phyloP scores from a whole-genome alignment of 768 basidiomycete species.

The Termitomyces sp. region DNA sequence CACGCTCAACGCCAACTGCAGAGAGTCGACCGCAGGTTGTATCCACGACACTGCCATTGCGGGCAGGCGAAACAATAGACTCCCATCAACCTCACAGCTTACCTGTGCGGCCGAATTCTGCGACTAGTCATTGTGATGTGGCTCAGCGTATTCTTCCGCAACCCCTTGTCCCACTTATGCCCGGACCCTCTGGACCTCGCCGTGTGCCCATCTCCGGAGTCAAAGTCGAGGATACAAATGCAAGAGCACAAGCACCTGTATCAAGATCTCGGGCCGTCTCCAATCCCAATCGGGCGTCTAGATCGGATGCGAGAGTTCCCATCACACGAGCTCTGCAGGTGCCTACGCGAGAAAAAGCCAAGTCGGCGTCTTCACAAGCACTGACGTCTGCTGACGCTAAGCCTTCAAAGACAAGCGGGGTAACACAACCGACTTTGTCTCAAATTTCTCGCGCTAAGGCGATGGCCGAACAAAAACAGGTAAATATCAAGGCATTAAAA shows the following conservation, averaged over 20 bases:
- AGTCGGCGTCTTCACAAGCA: background rate
- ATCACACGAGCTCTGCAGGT: background rate
- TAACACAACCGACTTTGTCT: slow-evolving; percentile 22
- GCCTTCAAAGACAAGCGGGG: slow-evolving; percentile 7
- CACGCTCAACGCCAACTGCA: slow-evolving; percentile 12
- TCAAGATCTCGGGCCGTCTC: slow-evolving; percentile 5
- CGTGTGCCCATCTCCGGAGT: slow-evolving; percentile 7
- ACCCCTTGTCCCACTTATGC: background rate
- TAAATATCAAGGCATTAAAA: slow-evolving; percentile 4
- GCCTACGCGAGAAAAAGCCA: slow-evolving; percentile 1
- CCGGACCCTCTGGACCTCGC: slow-evolving; percentile 10
- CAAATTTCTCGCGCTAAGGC: slow-evolving; percentile 21
- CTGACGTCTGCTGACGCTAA: background rate
- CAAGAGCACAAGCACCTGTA: background rate
- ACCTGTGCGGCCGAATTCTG: slow-evolving; percentile 10
- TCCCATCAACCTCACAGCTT: background rate
- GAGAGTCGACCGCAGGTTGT: slow-evolving; percentile 10
- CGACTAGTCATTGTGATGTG: slow-evolving; percentile 3
- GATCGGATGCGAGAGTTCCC: background rate
- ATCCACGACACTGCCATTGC: slow-evolving; percentile 4
- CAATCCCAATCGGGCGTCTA: background rate
- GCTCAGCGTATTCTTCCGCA: slow-evolving; percentile 5
- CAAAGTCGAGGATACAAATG: background rate
- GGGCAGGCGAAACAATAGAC: background rate
- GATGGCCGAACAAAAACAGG: slow-evolving; percentile 9